Conservation (phyloP, 148 eudicot genomes). For the Persicaria tinctoria region DNA sequence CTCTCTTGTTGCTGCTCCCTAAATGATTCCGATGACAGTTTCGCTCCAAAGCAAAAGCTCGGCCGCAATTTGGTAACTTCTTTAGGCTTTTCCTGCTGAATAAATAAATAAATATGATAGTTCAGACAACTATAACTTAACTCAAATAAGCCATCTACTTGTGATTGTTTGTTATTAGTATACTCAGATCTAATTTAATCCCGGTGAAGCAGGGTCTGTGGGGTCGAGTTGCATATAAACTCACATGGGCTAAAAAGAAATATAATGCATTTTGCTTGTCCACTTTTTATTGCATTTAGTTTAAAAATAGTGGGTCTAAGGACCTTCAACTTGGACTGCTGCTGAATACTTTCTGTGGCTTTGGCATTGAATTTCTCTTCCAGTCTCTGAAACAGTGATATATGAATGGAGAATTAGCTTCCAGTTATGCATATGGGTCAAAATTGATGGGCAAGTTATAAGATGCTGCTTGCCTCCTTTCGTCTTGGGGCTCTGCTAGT, state of each 20-base stretch:
- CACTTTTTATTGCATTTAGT: not conserved
- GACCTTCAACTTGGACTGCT: conserved; percentile 31
- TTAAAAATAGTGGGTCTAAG: not conserved
- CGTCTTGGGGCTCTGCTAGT: conserved; percentile 20
- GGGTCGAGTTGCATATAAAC: too few relatives aligned
- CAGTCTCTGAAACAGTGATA: conserved; percentile 19
- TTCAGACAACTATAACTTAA: not conserved
- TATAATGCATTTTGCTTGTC: not conserved
- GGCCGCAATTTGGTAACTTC: conserved; percentile 3
- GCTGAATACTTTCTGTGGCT: conserved; percentile 23
- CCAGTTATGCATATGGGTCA: not conserved
- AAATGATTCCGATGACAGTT: conserved; percentile 5
- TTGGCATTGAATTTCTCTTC: conserved; percentile 36
- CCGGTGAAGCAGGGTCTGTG: too few relatives aligned
- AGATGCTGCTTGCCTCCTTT: conserved; percentile 24
- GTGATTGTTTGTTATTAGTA: too few relatives aligned
- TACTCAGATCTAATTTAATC: too few relatives aligned
- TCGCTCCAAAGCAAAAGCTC: conserved; percentile 16
- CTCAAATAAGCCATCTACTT: too few relatives aligned
- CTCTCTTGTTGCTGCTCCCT: conserved; percentile 8
- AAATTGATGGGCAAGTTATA: not conserved
- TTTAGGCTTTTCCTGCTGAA: conserved; percentile 8
- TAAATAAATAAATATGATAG: not conserved
- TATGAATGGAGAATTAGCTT: not conserved
- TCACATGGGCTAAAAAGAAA: too few relatives aligned